phyloP scores from a whole-genome alignment of 1,284 basidiomycete species.

The Ganoderma lucidum region DNA sequence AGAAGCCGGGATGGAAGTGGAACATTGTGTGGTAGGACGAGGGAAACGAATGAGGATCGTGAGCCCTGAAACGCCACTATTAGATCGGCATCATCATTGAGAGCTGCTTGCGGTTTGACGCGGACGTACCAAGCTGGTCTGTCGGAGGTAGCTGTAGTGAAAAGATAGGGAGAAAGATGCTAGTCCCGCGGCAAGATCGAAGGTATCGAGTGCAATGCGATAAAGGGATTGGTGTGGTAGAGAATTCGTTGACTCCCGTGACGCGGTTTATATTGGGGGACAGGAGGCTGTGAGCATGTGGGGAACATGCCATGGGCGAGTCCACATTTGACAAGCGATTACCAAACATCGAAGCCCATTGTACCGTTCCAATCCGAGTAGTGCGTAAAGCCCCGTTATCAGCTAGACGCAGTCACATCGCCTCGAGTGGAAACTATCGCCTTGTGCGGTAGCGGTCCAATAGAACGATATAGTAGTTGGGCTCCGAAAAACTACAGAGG shows the following conservation, averaged over 20 bases:
- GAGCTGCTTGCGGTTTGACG: not conserved
- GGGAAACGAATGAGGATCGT: not conserved
- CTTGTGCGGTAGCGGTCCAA: not conserved
- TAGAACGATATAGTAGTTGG: not conserved
- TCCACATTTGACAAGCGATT: not conserved
- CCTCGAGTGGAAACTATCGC: not conserved
- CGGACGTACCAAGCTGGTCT: not conserved
- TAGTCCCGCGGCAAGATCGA: not conserved
- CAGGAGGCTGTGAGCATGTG: constrained; percentile 3
- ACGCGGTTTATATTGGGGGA: not conserved
- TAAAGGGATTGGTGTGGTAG: not conserved
- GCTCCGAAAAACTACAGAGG: not conserved
- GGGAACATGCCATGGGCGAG: not conserved
- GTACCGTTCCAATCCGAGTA: not conserved
- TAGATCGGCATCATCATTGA: not conserved
- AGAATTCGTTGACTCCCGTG: not conserved
- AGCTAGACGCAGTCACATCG: not conserved
- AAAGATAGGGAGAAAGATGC: not conserved
- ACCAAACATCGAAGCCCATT: not conserved
- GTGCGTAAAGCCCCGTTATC: not conserved
- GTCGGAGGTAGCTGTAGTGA: not conserved
- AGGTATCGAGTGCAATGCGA: constrained; percentile 1
- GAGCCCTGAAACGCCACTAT: not conserved
- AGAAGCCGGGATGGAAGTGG: constrained; percentile 3
- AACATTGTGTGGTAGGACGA: not conserved